Evolutionary conservation across 2,329 filamentous ascomycete species (phyloP).

Genomic region (Hypoxylon rubiginosum): DNA sequence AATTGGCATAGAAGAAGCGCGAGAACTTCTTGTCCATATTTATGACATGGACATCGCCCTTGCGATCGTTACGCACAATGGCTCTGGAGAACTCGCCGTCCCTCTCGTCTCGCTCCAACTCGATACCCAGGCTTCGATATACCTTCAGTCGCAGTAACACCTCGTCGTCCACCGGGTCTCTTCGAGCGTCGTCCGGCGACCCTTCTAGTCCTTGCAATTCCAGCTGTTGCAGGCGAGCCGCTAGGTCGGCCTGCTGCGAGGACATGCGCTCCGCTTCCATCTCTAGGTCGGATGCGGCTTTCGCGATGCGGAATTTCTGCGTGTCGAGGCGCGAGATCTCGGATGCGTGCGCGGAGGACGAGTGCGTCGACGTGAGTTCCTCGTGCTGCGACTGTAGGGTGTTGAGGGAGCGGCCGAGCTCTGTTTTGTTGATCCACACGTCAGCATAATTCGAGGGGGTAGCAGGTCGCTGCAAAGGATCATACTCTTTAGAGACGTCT

Average conservation of each 20-base stretch:
- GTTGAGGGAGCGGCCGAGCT: slow-evolving; percentile 80
- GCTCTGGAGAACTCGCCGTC: slow-evolving; percentile 87
- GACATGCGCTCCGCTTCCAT: slow-evolving; percentile 95
- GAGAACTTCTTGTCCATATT: slow-evolving; percentile 95
- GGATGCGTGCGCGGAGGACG: slow-evolving; percentile 82
- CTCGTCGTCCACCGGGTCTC: slow-evolving; percentile 71
- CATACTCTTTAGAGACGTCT: slow-evolving; percentile 73
- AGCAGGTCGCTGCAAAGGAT: slow-evolving; percentile 43
- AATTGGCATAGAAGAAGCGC: slow-evolving; percentile 92
- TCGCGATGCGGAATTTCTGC: slow-evolving; percentile 94
- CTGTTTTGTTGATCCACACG: slow-evolving; percentile 54
- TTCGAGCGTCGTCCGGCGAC: slow-evolving; percentile 52
- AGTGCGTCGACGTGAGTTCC: slow-evolving; percentile 81
- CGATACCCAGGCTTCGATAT: slow-evolving; percentile 91
- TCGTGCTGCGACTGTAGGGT: slow-evolving; percentile 81
- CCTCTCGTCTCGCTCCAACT: slow-evolving; percentile 81
- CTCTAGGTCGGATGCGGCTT: slow-evolving; percentile 88
- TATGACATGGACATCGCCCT: slow-evolving; percentile 93
- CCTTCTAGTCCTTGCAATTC: slow-evolving; percentile 91
- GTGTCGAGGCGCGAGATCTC: slow-evolving; percentile 91
- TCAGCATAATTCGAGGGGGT: slow-evolving; percentile 38
- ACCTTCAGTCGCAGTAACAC: slow-evolving; percentile 85
- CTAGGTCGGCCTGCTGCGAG: slow-evolving; percentile 80
- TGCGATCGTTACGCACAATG: slow-evolving; percentile 84
- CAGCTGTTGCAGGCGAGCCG: slow-evolving; percentile 81